Conservation (phyloP, 2,329 filamentous ascomycete genomes). For the Exserohilum rostratum region DNA sequence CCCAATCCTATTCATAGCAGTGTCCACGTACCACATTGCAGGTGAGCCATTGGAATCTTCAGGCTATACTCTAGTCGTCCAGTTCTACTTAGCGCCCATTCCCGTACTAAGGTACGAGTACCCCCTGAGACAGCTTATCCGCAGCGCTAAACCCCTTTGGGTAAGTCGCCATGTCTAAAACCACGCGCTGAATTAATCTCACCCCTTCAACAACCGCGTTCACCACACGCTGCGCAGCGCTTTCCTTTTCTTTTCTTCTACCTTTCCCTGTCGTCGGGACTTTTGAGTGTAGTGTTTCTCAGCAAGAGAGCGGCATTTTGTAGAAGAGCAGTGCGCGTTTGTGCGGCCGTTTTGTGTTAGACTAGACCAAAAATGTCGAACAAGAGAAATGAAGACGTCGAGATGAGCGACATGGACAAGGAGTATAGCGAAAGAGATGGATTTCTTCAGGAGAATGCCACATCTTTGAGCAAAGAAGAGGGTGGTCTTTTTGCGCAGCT, state of each 20-base stretch:
- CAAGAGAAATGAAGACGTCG: not conserved
- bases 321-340: not conserved
- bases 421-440: not conserved
- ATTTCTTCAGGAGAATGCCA: not conserved
- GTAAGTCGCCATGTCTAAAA: not conserved
- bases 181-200: not conserved
- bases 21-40: too few species aligned
- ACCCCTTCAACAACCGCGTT: not conserved
- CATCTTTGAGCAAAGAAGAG: not conserved
- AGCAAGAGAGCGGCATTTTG: too few species aligned
- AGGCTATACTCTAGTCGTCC: too few species aligned
- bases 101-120: too few species aligned
- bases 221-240: not conserved
- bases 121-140: too few species aligned
- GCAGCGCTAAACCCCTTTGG: not conserved
- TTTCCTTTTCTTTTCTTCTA: not conserved
- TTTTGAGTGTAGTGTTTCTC: too few species aligned
- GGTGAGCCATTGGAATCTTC: too few species aligned
- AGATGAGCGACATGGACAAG: not conserved
- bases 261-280: too few species aligned
- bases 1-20: too few species aligned
- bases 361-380: not conserved
- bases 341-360: not conserved
- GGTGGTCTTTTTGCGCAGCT: not conserved
- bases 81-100: too few species aligned